These are phyloP conservation scores for Saposhnikovia divaricata DNA, from an alignment of 129 eudicot genomes.

Conservation along the genomic window DNA sequence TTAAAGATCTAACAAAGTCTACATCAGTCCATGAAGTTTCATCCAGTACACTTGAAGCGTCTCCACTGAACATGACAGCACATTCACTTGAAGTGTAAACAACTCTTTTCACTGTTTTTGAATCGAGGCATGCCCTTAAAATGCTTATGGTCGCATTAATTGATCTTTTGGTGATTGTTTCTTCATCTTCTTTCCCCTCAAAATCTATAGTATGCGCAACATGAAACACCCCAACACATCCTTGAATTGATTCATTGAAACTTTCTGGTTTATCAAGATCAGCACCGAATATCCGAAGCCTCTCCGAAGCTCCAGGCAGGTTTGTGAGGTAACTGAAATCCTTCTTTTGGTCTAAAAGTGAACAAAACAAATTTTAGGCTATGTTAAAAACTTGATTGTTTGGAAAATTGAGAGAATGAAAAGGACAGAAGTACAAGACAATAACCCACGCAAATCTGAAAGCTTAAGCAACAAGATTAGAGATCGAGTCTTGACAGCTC, in stretches of 20 bases:
- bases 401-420: background rate
- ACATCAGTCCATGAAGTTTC: slow-evolving; percentile 32
- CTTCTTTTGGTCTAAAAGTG: slow-evolving; percentile 14
- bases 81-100: slow-evolving; percentile 11
- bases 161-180: slow-evolving; percentile 9
- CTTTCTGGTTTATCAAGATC: slow-evolving; percentile 29
- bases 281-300: slow-evolving; percentile 24
- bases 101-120: slow-evolving; percentile 15
- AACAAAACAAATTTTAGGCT: background rate
- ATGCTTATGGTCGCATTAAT: slow-evolving; percentile 18
- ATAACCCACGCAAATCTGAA: too few species aligned
- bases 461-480: too few species aligned
- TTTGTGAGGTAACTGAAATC: slow-evolving; percentile 33
- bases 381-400: too few species aligned
- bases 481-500: too few species aligned
- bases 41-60: slow-evolving; percentile 9
- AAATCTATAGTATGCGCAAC: slow-evolving; percentile 29
- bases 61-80: background rate
- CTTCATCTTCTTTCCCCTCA: slow-evolving; percentile 21
- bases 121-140: slow-evolving; percentile 24
- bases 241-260: slow-evolving; percentile 21
- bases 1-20: slow-evolving; percentile 12
- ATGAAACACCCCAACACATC: slow-evolving; percentile 38
- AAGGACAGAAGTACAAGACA: background rate
- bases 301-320: slow-evolving; percentile 28